A percentile compares a stretch with the other conserved stretches of the same genome.
These are phyloP conservation scores for Pseudogymnoascus sp. DNA, from an alignment of 2,329 filamentous ascomycete genomes.

Conservation along the genomic window DNA sequence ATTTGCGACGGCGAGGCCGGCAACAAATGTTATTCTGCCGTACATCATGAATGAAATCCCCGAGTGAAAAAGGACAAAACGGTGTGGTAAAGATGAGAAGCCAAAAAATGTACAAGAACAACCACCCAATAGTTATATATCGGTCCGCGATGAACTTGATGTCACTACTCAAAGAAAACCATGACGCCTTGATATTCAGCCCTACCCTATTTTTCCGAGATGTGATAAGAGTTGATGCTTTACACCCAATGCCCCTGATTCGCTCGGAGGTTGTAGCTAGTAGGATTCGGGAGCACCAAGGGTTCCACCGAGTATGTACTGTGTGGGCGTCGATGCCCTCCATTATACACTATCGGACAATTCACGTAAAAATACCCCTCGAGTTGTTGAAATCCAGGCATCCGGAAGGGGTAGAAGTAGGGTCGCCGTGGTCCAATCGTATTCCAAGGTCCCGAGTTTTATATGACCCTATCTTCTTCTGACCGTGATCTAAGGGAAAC, in stretches of 20 bases:
- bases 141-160: not conserved
- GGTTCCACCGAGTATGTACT: not conserved
- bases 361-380: conserved; percentile 1
- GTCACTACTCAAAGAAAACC: not conserved
- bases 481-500: not conserved
- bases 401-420: not conserved
- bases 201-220: conserved; percentile 2
- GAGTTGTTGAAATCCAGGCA: not conserved
- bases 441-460: not conserved
- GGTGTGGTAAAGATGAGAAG: not conserved
- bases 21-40: conserved; percentile 4
- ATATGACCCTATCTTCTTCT: not conserved
- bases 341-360: not conserved
- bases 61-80: not conserved
- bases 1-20: not conserved
- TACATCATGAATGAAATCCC: conserved; percentile 1
- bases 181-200: not conserved
- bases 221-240: not conserved
- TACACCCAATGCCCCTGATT: not conserved
- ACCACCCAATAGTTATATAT: not conserved
- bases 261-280: not conserved
- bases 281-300: not conserved
- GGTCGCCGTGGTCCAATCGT: not conserved
- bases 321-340: not conserved
- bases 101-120: not conserved